Base-by-base conservation (phyloP, 2,329 filamentous ascomycete species). In the Aspergillus tamarii region DNA sequence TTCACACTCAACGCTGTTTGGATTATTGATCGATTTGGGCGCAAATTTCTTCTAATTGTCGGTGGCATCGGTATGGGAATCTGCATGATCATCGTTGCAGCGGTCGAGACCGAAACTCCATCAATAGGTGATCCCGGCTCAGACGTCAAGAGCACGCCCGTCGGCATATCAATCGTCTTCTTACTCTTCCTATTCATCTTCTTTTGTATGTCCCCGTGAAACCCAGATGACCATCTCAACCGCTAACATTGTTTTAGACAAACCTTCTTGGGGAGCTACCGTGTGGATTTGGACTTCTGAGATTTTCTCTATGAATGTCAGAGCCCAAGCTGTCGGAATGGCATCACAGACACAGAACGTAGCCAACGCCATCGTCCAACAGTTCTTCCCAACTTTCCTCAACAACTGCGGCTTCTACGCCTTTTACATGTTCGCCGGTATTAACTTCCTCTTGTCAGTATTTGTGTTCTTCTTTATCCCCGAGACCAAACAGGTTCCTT, bases 1-100 rank as follows among this genome's bases (percentile, higher is more conserved):
- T 92, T 92, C 77, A 92, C 89, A 0, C 81, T 91, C 52, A 91
- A 91, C 68, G 89, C 89, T 16, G 85, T 88, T 43, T 92, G 89
- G 89, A 90, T 88, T 5, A 88, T 90, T 39, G 89, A 92, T 74
- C 84, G 89, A 57, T 91, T 89, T 68, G 90, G 89, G 43, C 85
- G 89, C 59, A 89, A 89, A 70, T 88, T 89, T 81, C 80, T 92
- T 63, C 84, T 92, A 70, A 88, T 92, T 61, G 82, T 88, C 41
- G 89, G 90, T 70, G 89, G 85, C 46, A 77, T 88, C 52, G 89
- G 89, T 43, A 92, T 92, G 85, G 87, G 84, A 4, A 64, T 87
- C 11, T 91, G 88, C 80, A 92, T 92, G 88, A 80, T 92, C 62
- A 85, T 89, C 63, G 88, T 89, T 19, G 81, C 85, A 0, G 77